A percentile compares a stretch with the other conserved stretches of the same genome.
These are phyloP conservation scores for Dactylellina cionopaga DNA, from an alignment of 2,329 filamentous ascomycete species.

Conservation along the genomic window DNA sequence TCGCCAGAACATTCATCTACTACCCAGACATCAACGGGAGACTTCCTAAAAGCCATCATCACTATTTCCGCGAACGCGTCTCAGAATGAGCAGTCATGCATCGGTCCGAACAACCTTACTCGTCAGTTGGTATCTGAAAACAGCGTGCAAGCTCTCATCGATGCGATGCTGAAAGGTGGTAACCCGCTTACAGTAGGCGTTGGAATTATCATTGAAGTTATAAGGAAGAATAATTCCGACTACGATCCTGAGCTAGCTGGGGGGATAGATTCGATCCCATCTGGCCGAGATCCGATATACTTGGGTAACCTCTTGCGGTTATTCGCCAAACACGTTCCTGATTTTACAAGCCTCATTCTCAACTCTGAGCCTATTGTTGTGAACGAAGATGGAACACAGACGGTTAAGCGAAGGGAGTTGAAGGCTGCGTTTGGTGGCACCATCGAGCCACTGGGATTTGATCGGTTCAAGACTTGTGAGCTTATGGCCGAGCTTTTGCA, in stretches of 20 bases:
- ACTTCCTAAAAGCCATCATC: conserved; percentile 98
- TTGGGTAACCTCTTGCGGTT: conserved; percentile 86
- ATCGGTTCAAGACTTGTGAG: conserved; percentile 98
- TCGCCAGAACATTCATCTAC: conserved; percentile 85
- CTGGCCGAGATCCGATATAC: conserved; percentile 91
- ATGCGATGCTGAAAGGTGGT: conserved; percentile 90
- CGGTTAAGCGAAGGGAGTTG: conserved; percentile 76
- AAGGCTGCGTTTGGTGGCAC: conserved; percentile 88
- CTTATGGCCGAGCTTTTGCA: conserved; percentile 97
- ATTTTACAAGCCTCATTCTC: conserved; percentile 91
- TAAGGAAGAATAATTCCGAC: conserved; percentile 98
- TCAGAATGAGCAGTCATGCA: conserved; percentile 98
- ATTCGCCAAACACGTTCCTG: conserved; percentile 89
- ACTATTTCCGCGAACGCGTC: conserved; percentile 98
- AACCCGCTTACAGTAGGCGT: conserved; percentile 96
- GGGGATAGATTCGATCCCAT: conserved; percentile 80
- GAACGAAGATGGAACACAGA: conserved; percentile 67
- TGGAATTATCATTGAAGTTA: conserved; percentile 97
- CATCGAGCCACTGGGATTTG: conserved; percentile 94
- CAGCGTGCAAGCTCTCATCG: conserved; percentile 85
- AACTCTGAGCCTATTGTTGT: conserved; percentile 71
- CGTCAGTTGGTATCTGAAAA: conserved; percentile 88
- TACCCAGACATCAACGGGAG: conserved; percentile 93
- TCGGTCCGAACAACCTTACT: conserved; percentile 95
- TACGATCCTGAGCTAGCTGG: conserved; percentile 89